Evolutionary conservation across 2,329 filamentous ascomycete species (phyloP).

Genomic region (Aspergillus piperis): DNA sequence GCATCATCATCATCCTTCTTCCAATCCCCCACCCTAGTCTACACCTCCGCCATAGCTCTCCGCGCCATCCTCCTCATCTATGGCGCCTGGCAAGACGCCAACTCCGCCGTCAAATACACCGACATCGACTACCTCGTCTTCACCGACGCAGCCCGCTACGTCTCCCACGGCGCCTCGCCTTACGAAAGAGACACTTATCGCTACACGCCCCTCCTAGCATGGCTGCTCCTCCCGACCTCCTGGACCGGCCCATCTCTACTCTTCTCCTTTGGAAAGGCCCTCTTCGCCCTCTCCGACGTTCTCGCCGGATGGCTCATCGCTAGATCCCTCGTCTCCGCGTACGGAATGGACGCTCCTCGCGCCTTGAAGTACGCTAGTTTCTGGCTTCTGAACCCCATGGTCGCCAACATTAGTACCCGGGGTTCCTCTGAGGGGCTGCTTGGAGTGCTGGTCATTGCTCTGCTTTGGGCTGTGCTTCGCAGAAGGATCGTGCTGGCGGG

Average conservation of each 20-base stretch:
- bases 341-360: slow-evolving; percentile 51
- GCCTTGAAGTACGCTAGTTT: slow-evolving; percentile 79
- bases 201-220: slow-evolving; percentile 91
- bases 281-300: slow-evolving; percentile 84
- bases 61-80: slow-evolving; percentile 77
- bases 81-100: slow-evolving; percentile 86
- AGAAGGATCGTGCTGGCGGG: slow-evolving; percentile 67
- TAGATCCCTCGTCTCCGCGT: slow-evolving; percentile 51
- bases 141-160: slow-evolving; percentile 85
- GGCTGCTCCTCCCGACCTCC: slow-evolving; percentile 81
- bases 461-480: slow-evolving; percentile 78
- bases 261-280: slow-evolving; percentile 78
- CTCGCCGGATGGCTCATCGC: slow-evolving; percentile 79
- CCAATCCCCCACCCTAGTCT: background rate
- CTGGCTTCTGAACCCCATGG: slow-evolving; percentile 97
- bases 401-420: slow-evolving; percentile 91
- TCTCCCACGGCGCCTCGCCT: slow-evolving; percentile 68
- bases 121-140: slow-evolving; percentile 99
- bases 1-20: background rate
- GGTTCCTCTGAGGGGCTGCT: slow-evolving; percentile 91
- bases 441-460: slow-evolving; percentile 76
- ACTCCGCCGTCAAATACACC: slow-evolving; percentile 93
- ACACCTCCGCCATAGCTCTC: slow-evolving; percentile 54
- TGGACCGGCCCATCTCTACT: slow-evolving; percentile 44
- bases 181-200: slow-evolving; percentile 93